A percentile compares a stretch with the other conserved stretches of the same genome.
These are phyloP conservation scores for Piper betle DNA, from an alignment of 164 flowering plant genomes.

Conservation along the genomic window DNA sequence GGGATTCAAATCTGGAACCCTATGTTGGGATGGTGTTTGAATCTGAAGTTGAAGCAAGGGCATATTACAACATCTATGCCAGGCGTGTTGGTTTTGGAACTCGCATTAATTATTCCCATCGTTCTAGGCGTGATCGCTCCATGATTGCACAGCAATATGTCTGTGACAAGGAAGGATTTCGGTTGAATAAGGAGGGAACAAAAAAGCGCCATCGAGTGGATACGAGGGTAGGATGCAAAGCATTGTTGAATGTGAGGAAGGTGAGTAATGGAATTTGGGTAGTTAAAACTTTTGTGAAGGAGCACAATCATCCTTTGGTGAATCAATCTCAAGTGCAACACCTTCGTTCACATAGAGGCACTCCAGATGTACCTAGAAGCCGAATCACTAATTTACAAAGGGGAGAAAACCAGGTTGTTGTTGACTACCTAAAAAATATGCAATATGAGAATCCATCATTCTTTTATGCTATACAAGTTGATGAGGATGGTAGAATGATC, in stretches of 20 bases:
- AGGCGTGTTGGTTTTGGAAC: slow-evolving; percentile 16
- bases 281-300: slow-evolving; percentile 8
- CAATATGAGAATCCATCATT: slow-evolving; percentile 8
- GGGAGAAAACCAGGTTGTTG: slow-evolving; percentile 5
- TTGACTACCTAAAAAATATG: slow-evolving; percentile 7
- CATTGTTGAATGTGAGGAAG: slow-evolving; percentile 10
- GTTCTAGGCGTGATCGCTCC: slow-evolving; percentile 34
- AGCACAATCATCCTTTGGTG: slow-evolving; percentile 8
- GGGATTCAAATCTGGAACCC: slow-evolving; percentile 12
- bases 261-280: slow-evolving; percentile 11
- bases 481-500: slow-evolving; percentile 37
- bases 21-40: slow-evolving; percentile 24
- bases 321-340: slow-evolving; percentile 4
- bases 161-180: slow-evolving; percentile 48
- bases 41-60: slow-evolving; percentile 22
- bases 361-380: slow-evolving; percentile 3
- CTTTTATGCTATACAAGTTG: slow-evolving; percentile 30
- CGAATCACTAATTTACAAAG: neutral
- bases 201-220: slow-evolving; percentile 6
- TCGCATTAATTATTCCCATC: slow-evolving; percentile 17
- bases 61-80: slow-evolving; percentile 18
- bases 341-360: slow-evolving; percentile 6
- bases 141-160: slow-evolving; percentile 32
- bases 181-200: slow-evolving; percentile 13
- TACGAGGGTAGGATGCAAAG: slow-evolving; percentile 16